phyloP scores from a whole-genome alignment of 1,139 yeast genomes.

The Taiozyma onychis region DNA sequence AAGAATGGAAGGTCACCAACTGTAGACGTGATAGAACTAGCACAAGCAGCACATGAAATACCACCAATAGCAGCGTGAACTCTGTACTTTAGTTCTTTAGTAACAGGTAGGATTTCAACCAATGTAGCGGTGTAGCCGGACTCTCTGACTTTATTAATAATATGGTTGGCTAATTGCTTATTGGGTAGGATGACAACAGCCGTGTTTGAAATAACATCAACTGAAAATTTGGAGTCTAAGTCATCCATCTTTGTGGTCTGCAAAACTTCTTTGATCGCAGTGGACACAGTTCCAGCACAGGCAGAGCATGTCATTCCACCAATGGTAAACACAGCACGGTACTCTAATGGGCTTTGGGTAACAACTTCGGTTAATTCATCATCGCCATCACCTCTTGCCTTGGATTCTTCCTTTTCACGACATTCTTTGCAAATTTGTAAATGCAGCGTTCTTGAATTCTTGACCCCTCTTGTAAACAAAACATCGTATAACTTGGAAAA shows the following conservation, averaged over 20 bases:
- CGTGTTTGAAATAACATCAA: conserved; percentile 38
- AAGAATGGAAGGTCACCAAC: conserved; percentile 49
- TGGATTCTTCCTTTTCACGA: conserved; percentile 15
- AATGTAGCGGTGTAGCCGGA: conserved; percentile 54
- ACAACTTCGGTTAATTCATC: conserved; percentile 14
- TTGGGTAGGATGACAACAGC: conserved; percentile 45
- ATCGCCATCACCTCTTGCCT: conserved; percentile 6
- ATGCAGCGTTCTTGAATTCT: conserved; percentile 22
- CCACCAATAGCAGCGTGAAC: conserved; percentile 65
- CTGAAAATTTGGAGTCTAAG: conserved; percentile 23
- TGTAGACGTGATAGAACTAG: conserved; percentile 46
- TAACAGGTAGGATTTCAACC: conserved; percentile 55
- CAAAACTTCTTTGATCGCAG: conserved; percentile 35
- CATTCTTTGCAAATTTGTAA: conserved; percentile 33
- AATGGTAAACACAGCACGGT: conserved; percentile 48
- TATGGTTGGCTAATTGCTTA: conserved; percentile 45
- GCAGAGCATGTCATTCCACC: conserved; percentile 66
- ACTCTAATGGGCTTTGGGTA: conserved; percentile 23
- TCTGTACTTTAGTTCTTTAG: conserved; percentile 37
- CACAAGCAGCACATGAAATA: conserved; percentile 72
- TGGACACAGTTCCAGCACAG: conserved; percentile 45
- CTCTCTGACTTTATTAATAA: conserved; percentile 43
- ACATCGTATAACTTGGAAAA: neutral
- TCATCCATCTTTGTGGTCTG: conserved; percentile 3
- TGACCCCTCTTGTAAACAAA: neutral